A percentile compares a stretch with the other conserved stretches of the same genome.
phyloP scores from a whole-genome alignment of 768 basidiomycete genomes.

The Auricularia heimuer region DNA sequence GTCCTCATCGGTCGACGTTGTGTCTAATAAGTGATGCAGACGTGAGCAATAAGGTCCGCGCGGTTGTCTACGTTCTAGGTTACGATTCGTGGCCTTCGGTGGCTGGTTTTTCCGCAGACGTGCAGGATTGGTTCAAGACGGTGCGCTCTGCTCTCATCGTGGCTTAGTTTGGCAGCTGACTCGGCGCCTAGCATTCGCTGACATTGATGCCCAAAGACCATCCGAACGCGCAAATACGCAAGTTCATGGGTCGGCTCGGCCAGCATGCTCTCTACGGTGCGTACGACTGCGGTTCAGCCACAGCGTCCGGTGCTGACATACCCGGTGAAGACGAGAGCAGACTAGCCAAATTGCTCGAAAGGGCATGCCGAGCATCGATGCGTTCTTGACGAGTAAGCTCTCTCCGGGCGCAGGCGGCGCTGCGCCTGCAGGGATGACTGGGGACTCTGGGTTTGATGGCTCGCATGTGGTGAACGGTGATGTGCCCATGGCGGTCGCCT shows the following conservation, averaged over 20 bases:
- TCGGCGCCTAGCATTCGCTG: slow-evolving; percentile 3
- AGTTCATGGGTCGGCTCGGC: not conserved
- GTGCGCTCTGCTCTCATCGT: slow-evolving; percentile 18
- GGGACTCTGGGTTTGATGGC: not conserved
- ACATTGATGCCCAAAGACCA: slow-evolving; percentile 7
- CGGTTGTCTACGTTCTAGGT: slow-evolving; percentile 73
- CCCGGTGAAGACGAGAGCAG: not conserved
- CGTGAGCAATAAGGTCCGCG: slow-evolving; percentile 55
- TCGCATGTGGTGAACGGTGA: not conserved
- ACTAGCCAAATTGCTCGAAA: not conserved
- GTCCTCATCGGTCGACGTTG: slow-evolving; percentile 1
- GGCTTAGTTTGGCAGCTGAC: not conserved
- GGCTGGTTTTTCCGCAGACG: not conserved
- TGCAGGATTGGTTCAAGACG: slow-evolving; percentile 9
- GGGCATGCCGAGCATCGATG: not conserved
- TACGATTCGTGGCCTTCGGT: slow-evolving; percentile 18
- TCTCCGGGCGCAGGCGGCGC: not conserved
- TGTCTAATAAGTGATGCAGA: slow-evolving; percentile 28
- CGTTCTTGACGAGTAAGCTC: not conserved
- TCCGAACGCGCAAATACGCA: not conserved
- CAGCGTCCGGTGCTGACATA: not conserved
- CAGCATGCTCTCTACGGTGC: not conserved
- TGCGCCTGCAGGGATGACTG: not conserved
- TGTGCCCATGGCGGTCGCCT: not conserved
- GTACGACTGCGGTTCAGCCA: not conserved